Percentiles rank a stretch among this genome's conserved stretches.
These are phyloP conservation scores for Fusarium penzigii DNA, from an alignment of 2,329 filamentous ascomycete genomes.

Conservation along the genomic window DNA sequence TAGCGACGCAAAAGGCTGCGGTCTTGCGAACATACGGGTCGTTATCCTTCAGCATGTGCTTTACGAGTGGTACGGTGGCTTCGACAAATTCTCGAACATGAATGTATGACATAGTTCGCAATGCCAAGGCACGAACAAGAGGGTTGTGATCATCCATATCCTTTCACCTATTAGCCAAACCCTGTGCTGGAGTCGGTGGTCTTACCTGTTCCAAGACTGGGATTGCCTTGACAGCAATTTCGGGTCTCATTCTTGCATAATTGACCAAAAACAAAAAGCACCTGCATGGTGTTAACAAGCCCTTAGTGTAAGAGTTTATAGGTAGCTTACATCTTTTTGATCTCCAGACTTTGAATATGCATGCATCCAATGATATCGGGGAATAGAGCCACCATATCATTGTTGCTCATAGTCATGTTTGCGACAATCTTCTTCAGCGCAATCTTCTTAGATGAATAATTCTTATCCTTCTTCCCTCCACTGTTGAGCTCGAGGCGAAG, in stretches of 20 bases:
- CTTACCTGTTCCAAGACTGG: constrained; percentile 79
- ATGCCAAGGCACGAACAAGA: constrained; percentile 83
- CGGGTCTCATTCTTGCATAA: constrained; percentile 91
- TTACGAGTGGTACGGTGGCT: constrained; percentile 81
- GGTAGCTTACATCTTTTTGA: constrained; percentile 89
- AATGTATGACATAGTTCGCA: constrained; percentile 96
- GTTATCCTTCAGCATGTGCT: constrained; percentile 76
- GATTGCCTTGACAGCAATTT: constrained; percentile 90
- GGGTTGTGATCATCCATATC: constrained; percentile 95
- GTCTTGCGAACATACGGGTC: constrained; percentile 98
- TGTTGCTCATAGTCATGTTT: constrained; percentile 99
- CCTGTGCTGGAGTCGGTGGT: background rate
- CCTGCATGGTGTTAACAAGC: constrained; percentile 52
- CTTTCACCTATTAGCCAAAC: constrained; percentile 44
- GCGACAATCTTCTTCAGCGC: constrained; percentile 99
- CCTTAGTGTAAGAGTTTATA: background rate
- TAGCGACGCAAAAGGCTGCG: constrained; percentile 92
- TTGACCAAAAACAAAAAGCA: constrained; percentile 98
- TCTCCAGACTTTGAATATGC: constrained; percentile 90
- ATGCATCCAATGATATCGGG: constrained; percentile 95
- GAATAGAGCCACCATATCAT: constrained; percentile 97
- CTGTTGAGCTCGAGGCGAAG: constrained; percentile 90
- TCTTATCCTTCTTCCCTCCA: constrained; percentile 98
- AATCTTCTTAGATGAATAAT: constrained; percentile 92
- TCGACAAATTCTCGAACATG: constrained; percentile 96